Percentiles rank a stretch among this genome's conserved stretches.
Conservation (phyloP, 208 protist species). For the Acanthamoeba royreba region DNA sequence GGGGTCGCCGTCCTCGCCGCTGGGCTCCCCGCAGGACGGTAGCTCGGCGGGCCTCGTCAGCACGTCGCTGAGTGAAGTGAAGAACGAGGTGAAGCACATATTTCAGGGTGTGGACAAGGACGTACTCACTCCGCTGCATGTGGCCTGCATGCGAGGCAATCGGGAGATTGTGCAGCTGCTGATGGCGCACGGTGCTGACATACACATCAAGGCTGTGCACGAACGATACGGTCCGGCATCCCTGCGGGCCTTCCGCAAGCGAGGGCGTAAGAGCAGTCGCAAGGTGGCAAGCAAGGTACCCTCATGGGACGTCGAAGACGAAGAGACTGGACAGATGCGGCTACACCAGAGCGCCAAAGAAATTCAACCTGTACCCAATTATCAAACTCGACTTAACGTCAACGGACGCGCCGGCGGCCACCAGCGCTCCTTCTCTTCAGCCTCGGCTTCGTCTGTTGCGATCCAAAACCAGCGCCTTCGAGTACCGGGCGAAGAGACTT, state of each 20-base stretch:
- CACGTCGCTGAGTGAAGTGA: neutral
- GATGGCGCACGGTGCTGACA: conserved; percentile 34
- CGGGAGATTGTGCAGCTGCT: conserved; percentile 35
- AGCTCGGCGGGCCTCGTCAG: neutral
- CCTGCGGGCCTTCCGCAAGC: conserved; percentile 14
- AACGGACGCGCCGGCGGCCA: neutral
- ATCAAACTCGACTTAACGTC: neutral
- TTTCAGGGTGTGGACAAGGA: conserved; percentile 39
- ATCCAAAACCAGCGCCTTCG: neutral
- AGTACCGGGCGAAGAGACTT: neutral
- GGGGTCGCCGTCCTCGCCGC: neutral
- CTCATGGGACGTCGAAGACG: neutral
- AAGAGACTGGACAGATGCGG: too few species aligned
- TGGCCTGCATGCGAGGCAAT: neutral
- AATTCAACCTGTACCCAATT: neutral
- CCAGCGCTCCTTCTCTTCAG: conserved; percentile 27
- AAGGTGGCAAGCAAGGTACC: neutral
- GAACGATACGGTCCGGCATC: conserved; percentile 41
- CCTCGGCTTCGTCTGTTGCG: neutral
- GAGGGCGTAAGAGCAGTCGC: neutral
- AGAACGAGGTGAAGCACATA: conserved; percentile 30
- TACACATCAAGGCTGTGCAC: conserved; percentile 41
- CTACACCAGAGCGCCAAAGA: neutral
- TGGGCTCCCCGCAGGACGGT: neutral
- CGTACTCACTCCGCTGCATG: conserved; percentile 11